Evolutionary conservation across 139 green algal species (phyloP).

Genomic region (Coelastrella sp.): DNA sequence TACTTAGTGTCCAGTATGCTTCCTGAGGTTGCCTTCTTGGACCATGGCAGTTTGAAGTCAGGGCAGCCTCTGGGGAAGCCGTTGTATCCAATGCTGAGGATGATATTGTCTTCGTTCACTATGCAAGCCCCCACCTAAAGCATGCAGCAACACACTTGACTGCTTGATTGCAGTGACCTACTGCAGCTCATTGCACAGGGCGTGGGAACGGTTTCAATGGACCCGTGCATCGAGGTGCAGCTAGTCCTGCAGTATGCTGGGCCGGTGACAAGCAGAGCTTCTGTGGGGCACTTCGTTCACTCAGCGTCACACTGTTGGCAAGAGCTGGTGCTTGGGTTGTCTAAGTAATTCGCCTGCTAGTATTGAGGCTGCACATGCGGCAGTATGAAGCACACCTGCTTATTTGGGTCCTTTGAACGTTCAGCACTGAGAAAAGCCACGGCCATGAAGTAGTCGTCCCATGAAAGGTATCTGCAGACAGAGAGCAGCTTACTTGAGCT

Average conservation of each 20-base stretch:
- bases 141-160: neutral
- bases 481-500: neutral
- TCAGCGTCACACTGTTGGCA: neutral
- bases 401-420: conserved; percentile 97
- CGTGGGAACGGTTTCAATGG: too few relatives aligned
- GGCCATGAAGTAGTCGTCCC: conserved; percentile 99
- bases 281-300: too few relatives aligned
- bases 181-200: too few relatives aligned
- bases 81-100: conserved; percentile 99
- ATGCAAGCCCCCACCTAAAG: conserved; percentile 90
- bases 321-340: neutral
- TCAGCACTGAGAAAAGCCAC: conserved; percentile 95
- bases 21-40: conserved; percentile 73
- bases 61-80: conserved; percentile 96
- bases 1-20: conserved; percentile 93
- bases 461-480: conserved; percentile 86
- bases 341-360: too few relatives aligned
- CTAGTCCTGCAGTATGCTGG: too few relatives aligned
- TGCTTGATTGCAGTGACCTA: too few relatives aligned
- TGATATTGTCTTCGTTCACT: conserved; percentile 90
- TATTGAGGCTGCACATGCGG: neutral
- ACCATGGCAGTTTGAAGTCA: conserved; percentile 91
- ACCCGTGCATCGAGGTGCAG: neutral
- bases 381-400: conserved; percentile 82
- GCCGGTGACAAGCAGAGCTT: too few relatives aligned